A percentile compares a stretch with the other conserved stretches of the same genome.
phyloP scores from a whole-genome alignment of 1,284 basidiomycete species.

The Apiotrichum siamense region DNA sequence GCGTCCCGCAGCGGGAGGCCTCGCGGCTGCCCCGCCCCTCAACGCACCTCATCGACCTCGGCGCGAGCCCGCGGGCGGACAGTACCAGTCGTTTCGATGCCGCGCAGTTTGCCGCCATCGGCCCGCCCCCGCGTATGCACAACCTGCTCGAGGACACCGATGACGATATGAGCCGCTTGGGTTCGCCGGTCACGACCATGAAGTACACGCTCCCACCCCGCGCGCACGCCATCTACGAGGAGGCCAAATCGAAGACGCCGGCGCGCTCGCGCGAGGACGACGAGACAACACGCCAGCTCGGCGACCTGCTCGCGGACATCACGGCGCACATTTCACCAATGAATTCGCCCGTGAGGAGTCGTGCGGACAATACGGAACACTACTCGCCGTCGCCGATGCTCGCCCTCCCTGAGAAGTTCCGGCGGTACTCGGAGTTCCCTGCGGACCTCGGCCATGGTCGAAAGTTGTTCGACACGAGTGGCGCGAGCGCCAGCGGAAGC shows the following conservation, averaged over 20 bases:
- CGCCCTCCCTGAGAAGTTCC: constrained; percentile 26
- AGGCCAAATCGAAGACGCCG: not conserved
- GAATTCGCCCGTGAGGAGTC: no score
- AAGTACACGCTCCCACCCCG: constrained; percentile 69
- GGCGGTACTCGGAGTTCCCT: constrained; percentile 38
- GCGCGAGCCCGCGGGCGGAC: constrained; percentile 52
- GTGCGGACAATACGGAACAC: no score
- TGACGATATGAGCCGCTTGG: constrained; percentile 47
- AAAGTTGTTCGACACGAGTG: constrained; percentile 8
- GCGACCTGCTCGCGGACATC: constrained; percentile 43
- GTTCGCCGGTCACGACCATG: constrained; percentile 80
- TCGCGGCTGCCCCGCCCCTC: not conserved
- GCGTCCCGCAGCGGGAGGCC: not conserved
- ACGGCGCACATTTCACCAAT: not conserved
- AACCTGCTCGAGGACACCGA: constrained; percentile 24
- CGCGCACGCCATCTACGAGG: constrained; percentile 47
- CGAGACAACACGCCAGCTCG: constrained; percentile 12
- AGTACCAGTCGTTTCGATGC: not conserved
- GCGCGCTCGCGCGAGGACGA: not conserved
- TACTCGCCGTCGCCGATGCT: constrained; percentile 10
- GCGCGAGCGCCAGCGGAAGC: not conserved
- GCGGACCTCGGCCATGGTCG: constrained; percentile 16
- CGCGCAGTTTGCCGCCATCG: not conserved
- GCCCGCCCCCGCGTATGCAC: not conserved
- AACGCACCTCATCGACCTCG: constrained; percentile 52